Base-by-base conservation (phyloP, 371 early-diverging fungal species). In the Massospora cicadina region DNA sequence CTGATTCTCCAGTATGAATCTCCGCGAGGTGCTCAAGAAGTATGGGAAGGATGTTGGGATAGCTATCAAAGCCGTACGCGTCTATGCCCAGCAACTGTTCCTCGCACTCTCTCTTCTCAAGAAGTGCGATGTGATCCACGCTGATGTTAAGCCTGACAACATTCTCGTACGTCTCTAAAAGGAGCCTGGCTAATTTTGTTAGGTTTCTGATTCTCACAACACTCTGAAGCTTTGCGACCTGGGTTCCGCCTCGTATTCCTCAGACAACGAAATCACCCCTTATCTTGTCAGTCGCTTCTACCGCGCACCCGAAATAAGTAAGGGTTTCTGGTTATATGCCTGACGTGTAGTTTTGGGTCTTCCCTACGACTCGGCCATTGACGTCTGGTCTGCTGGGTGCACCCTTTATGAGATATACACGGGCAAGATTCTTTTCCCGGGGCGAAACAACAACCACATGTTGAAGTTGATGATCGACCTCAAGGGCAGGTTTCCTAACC, bases 341-440 rank as follows among this genome's bases (percentile, higher is more conserved):
- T 30, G 28, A 33, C 28, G 12, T 28, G 54, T 68, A 86, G 85
- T 95, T 56, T 73, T 97, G n/a, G 96, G 96, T 0, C 68, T 91
- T 27, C 77, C 88, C 0, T 93, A 93, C 68, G 91, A 91, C 71
- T 78, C 76, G 43, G 85, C 88, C 1, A 76, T 95, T 60, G 98
- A 99, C 71, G 86, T 98, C 66, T 99, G 99, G 99, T 93, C 98
- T 21, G 83, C 95, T n/a, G 99, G 91, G 2, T 95, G 91, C 72
- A 91, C 99, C 17, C 79, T 99, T 30, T 98, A 91, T 65, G 99
- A 99, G 77, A 74, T 99, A 26, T 91, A 84, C 68, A 95, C 93
- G 0, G 96, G 95, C 63, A 86, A 86, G 72, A 92, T 95, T 25
- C 71, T 98, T 66, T 95, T 95, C 70, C 89, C 96, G 10, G 98